Base-by-base conservation (phyloP, 305 asterid species). In the Coffea humblotiana region DNA sequence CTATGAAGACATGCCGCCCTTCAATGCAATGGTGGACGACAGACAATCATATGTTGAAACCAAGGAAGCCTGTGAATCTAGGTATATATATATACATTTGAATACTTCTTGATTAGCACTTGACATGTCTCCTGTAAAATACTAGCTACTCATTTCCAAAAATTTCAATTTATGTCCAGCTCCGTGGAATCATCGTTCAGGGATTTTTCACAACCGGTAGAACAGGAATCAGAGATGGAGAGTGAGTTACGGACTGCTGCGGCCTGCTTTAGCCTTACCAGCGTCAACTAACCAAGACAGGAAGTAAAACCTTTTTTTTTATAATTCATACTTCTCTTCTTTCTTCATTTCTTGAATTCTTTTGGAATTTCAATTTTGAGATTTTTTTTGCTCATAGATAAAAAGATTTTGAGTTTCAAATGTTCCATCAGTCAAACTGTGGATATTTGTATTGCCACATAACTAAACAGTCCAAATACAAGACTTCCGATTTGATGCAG, bases 181-280 rank as follows among this genome's bases (percentile, higher is more conserved):
- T 84, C 89, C 5, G 43, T 5, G 8, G 86, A 85, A 51, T 85
- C 89, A 65, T 84, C 90, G 3, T 79, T 72, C 1, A 78, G 72
- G 48, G 89, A 81, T 35, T 51, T 78, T 51, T 74, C 81, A 23
- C 82, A 37, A 32, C 16, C 75, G 3, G 66, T 27, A 56, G 81
- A 81, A 64, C 79, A 82, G 9, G 76, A 79, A 27, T 83, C 83
- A 45, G 68, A 82, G 70, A 78, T 63, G 43, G 43, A 40, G 6
- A 40, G 43, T 71, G 92, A 89, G 82, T 84, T 90, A 27, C 87
- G 72, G 82, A 83, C 78, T 72, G 92, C 92, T 4, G 90, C 90
- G 0, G 89, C 92, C 3, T 83, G 85, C 79, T 83, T 90, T 78
- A 85, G 80, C 79, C 93, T 88, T 77, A 86, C 87, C 69, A 82